Conservation (phyloP, 371 early-diverging fungal species). For the Nematocida minor region DNA sequence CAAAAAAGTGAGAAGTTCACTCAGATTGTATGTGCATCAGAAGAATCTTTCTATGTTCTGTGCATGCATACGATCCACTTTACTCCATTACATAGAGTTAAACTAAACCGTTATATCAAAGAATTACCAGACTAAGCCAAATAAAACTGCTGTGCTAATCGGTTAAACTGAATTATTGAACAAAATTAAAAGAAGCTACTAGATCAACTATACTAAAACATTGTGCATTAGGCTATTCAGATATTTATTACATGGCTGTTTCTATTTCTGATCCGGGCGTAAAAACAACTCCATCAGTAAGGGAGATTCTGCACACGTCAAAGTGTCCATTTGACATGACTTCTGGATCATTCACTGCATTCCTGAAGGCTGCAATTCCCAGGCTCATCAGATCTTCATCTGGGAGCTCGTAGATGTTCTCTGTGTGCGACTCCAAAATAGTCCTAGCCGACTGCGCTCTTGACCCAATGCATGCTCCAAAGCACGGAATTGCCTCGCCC, state of each 20-base stretch:
- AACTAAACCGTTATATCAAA: too few species aligned
- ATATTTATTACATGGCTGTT: constrained; percentile 8
- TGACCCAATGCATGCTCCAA: constrained; percentile 61
- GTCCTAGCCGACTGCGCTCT: constrained; percentile 65
- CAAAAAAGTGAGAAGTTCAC: too few species aligned
- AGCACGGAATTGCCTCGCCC: constrained; percentile 47
- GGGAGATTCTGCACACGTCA: constrained; percentile 1
- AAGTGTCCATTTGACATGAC: constrained; percentile 4
- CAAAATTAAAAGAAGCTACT: too few species aligned
- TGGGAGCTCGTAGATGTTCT: constrained; percentile 31
- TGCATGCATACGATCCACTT: too few species aligned
- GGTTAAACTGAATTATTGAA: too few species aligned
- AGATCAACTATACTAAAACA: too few species aligned
- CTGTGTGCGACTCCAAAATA: constrained; percentile 57
- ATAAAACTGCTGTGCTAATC: too few species aligned
- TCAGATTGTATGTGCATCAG: too few species aligned
- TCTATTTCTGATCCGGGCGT: constrained; percentile 10
- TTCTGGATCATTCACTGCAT: constrained; percentile 56
- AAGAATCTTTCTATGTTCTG: too few species aligned
- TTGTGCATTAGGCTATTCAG: neutral
- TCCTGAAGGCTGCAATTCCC: constrained; percentile 60
- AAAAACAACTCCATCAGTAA: neutral
- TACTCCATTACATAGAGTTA: too few species aligned
- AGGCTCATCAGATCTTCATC: constrained; percentile 53
- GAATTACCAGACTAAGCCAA: too few species aligned